A percentile compares a stretch with the other conserved stretches of the same genome.
These are phyloP conservation scores for Lachnum nothofagi DNA, from an alignment of 2,329 filamentous ascomycete genomes.

Conservation along the genomic window DNA sequence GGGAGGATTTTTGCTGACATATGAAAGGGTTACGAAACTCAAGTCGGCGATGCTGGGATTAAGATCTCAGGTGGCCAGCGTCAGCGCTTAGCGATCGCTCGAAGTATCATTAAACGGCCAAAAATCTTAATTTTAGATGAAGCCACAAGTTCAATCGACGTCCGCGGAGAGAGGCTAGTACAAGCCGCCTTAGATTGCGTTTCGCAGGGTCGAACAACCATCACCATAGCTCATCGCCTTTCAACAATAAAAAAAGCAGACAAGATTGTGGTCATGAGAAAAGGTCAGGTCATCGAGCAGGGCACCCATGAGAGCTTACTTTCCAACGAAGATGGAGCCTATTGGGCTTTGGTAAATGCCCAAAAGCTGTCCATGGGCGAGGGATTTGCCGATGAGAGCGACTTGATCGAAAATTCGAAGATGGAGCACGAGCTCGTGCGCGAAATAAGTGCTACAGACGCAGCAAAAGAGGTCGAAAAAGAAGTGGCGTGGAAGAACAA, in stretches of 20 bases:
- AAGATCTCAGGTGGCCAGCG: constrained; percentile 76
- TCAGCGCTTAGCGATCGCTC: constrained; percentile 66
- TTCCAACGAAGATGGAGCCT: constrained; percentile 52
- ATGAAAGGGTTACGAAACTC: constrained; percentile 60
- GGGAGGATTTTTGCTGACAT: constrained; percentile 4
- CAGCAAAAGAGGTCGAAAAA: constrained; percentile 20
- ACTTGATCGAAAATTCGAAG: constrained; percentile 20
- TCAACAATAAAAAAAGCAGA: constrained; percentile 74
- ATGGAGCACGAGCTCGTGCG: constrained; percentile 16
- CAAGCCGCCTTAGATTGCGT: constrained; percentile 52
- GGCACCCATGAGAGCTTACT: constrained; percentile 73
- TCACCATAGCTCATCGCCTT: constrained; percentile 59
- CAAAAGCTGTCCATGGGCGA: constrained; percentile 39
- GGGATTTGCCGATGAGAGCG: constrained; percentile 21
- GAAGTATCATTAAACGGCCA: constrained; percentile 67
- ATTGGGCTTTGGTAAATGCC: constrained; percentile 61
- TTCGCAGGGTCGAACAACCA: constrained; percentile 53
- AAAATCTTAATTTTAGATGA: constrained; percentile 68
- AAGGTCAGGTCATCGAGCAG: constrained; percentile 66
- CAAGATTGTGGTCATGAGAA: constrained; percentile 69
- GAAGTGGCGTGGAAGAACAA: constrained; percentile 32
- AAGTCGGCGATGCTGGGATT: constrained; percentile 71
- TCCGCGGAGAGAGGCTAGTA: constrained; percentile 47
- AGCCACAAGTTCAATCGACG: constrained; percentile 47
- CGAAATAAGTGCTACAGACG: constrained; percentile 22